Evolutionary conservation across 2,329 filamentous ascomycete genomes (phyloP), one percentile per base, ranked within the genome.

Genomic region (Penicillium crustosum): DNA sequence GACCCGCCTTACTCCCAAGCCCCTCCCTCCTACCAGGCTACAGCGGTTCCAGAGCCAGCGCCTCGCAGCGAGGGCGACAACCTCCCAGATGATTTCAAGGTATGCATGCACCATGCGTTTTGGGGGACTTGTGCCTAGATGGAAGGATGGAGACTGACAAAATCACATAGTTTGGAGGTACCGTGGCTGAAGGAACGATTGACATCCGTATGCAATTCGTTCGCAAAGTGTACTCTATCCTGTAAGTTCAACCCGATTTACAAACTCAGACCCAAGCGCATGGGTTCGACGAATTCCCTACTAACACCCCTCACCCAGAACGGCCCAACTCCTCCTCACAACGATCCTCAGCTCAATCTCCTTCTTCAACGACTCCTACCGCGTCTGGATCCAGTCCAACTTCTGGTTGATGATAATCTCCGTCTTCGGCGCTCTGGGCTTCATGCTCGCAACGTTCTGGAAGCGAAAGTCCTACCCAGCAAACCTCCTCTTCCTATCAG

Each of bases 191-290:
- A 80, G 93, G 91, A 47, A 96, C 93, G 21, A 82, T 97, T 72
- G 92, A 96, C 70, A 96, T 99, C 73, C 90, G 93, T 67, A 96
- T 97, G 86, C 90, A 94, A 77, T 99, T 97, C 77, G 83, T 96
- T 68, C 89, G 93, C 77, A 97, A 97, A 82, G 94, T 99, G 73
- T 99, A 99, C 79, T 89, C 92, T 58, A 99, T 99, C 77, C 83
- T 99, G 79, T 86, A 75, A 79, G 82, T 74, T 25, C 13, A 52
- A 19, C 39, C 21, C 6, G 23, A 21, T 38, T 3, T 9, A 58
- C 53, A 39, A 48, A 43, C 17, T 2, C 21, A 23, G 12, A 51
- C 17, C 4, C 21, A 35, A 23, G 25, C 2, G 17, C 31, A 2
- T 35, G 8, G 31, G 21, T 19, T 35, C 8, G n/a, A 23, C 2